A percentile compares a stretch with the other conserved stretches of the same genome.
phyloP scores from a whole-genome alignment of 1,139 yeast species.

The Spathaspora sp. region DNA sequence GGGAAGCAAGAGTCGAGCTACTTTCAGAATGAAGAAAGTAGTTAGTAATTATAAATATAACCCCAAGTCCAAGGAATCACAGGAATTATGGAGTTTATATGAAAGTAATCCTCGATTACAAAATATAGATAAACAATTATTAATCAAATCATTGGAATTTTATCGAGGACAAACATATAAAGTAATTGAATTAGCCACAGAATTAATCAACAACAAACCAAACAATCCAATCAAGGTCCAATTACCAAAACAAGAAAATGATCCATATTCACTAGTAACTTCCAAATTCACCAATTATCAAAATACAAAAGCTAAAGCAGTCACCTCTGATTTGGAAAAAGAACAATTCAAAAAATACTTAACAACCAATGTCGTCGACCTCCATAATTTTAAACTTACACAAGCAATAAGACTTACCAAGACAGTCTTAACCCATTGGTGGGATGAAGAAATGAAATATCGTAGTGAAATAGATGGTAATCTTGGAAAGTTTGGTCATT shows the following conservation, averaged over 20 bases:
- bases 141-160: constrained; percentile 38
- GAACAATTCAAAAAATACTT: constrained; percentile 7
- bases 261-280: constrained; percentile 4
- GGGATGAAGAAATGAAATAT: constrained; percentile 45
- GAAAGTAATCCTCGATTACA: constrained; percentile 22
- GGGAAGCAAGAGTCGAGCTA: neutral
- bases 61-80: constrained; percentile 16
- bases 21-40: constrained; percentile 1
- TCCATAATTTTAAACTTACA: constrained; percentile 49
- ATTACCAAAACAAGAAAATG: neutral
- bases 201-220: constrained; percentile 6
- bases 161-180: constrained; percentile 39
- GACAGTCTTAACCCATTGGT: constrained; percentile 47
- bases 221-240: neutral
- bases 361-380: constrained; percentile 37
- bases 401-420: constrained; percentile 41
- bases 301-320: neutral
- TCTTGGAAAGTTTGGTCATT: constrained; percentile 26
- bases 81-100: constrained; percentile 19
- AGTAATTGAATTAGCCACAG: constrained; percentile 25
- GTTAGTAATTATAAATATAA: constrained; percentile 14
- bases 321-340: neutral
- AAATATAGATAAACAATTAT: constrained; percentile 22
- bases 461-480: constrained; percentile 39
- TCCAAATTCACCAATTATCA: constrained; percentile 6